Evolutionary conservation across 495 filamentous ascomycete species (phyloP).

Genomic region (Xylaria curta): DNA sequence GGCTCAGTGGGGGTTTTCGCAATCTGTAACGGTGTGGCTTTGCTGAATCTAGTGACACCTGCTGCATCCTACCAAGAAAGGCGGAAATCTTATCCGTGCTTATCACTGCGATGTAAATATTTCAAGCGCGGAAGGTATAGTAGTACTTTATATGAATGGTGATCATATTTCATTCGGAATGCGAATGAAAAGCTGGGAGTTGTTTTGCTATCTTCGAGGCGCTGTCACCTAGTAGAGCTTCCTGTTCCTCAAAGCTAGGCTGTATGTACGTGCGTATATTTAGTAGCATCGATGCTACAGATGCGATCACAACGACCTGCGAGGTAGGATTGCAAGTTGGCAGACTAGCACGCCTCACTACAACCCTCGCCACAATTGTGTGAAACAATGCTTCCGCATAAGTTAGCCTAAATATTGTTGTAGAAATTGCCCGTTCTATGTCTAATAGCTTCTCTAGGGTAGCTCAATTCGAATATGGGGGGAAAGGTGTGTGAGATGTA

Average conservation of each 20-base stretch:
- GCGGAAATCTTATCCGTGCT: neutral
- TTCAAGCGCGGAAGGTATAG: neutral
- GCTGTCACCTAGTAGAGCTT: neutral
- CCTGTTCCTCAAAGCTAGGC: neutral
- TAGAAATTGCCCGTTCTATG: neutral
- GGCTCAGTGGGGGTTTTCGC: neutral
- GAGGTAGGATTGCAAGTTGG: slow-evolving; percentile 12
- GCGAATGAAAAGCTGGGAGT: neutral
- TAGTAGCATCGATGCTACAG: slow-evolving; percentile 10
- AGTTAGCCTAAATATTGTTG: neutral
- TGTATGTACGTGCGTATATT: slow-evolving; percentile 5
- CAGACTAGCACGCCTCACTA: slow-evolving; percentile 4
- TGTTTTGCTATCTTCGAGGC: neutral
- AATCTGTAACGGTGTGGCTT: too few species aligned
- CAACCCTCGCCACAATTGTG: neutral
- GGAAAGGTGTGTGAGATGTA: neutral
- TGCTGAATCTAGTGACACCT: neutral
- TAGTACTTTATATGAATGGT: neutral
- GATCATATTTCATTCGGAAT: slow-evolving; percentile 22
- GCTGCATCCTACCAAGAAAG: neutral
- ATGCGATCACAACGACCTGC: neutral
- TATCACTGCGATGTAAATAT: neutral
- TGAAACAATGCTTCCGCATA: neutral
- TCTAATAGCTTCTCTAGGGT: neutral
- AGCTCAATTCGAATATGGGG: neutral